phyloP scores from a whole-genome alignment of 306 rosid species.

The Cicer chorassanicum region DNA sequence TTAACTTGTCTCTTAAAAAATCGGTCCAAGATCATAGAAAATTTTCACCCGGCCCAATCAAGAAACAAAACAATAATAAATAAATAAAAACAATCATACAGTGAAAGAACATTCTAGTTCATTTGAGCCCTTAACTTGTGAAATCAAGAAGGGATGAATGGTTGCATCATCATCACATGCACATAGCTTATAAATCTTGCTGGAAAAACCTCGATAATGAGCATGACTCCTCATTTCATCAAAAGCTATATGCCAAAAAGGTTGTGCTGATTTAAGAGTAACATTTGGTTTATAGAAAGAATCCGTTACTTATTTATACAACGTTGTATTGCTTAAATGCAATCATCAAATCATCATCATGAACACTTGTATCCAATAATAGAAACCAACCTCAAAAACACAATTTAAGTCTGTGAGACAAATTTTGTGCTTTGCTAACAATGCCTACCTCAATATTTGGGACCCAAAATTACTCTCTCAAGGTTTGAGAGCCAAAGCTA shows the following conservation, averaged over 20 bases:
- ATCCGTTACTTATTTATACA: slow-evolving; percentile 48
- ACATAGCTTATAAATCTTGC: background rate
- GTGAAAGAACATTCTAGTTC: background rate
- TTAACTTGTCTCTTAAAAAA: no score
- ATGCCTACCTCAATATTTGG: slow-evolving; percentile 47
- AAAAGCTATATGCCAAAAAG: slow-evolving; percentile 34
- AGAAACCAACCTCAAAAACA: slow-evolving; percentile 43
- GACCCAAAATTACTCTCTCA: slow-evolving; percentile 52
- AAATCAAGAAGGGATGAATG: background rate
- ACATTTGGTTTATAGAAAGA: slow-evolving; percentile 43
- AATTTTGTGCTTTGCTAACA: slow-evolving; percentile 48
- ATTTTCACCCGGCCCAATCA: no score
- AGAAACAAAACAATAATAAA: background rate
- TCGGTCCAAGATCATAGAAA: no score
- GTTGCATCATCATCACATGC: slow-evolving; percentile 7
- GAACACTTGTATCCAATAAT: slow-evolving; percentile 35
- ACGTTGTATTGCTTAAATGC: slow-evolving; percentile 42
- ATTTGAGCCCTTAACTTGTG: background rate
- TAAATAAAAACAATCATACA: background rate
- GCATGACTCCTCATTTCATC: slow-evolving; percentile 16
- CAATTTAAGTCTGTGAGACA: slow-evolving; percentile 47
- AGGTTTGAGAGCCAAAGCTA: slow-evolving; percentile 87
- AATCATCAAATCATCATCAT: slow-evolving; percentile 27
- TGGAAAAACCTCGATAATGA: slow-evolving; percentile 24
- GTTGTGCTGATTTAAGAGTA: slow-evolving; percentile 14